Base-by-base conservation (phyloP, 345 rosid genomes). In the Sisymbrium altissimum region DNA sequence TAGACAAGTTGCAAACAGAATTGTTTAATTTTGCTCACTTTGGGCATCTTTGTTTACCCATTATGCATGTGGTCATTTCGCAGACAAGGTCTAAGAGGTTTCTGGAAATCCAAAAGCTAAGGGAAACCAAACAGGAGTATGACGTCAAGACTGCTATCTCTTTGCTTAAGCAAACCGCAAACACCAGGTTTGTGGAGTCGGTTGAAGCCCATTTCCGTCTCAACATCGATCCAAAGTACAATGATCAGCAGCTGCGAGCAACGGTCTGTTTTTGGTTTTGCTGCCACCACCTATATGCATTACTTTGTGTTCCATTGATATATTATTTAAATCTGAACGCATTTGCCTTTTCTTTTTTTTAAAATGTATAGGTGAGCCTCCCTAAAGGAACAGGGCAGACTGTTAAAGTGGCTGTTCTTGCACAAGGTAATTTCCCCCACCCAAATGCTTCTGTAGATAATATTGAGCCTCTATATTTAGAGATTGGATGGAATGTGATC, bases 31-130 rank as follows among this genome's bases (percentile, higher is more conserved):
- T n/a, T n/a, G n/a, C n/a, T n/a, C n/a, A n/a, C n/a, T n/a, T n/a
- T n/a, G n/a, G n/a, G n/a, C n/a, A n/a, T n/a, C n/a, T n/a, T 72
- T 50, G 38, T 66, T 48, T 72, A 29, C 18, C 52, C 35, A 6
- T 14, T 36, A 15, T 32, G 35, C n/a, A 29, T 72, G 23, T 73
- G 84, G 83, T 38, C 4, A 18, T 76, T 68, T 87, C 78, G 66
- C 92, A 95, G 99, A 87, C 84, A 4, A 92, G 99, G 85, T 92
- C 98, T 7, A 92, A 92, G 92, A 88, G 99, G 81, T 95, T 95
- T 85, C 73, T 95, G 94, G 99, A 95, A 81, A 85, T 95, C 80
- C 97, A 95, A 86, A 90, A 88, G 56, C 83, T 92, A 70, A 90
- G 97, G 86, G 98, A 92, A 80, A 90, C 57, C 69, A 95, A 88